These are phyloP conservation scores for Trypanosomatidae sp. DNA, from an alignment of 208 protist species.

Conservation along the genomic window DNA sequence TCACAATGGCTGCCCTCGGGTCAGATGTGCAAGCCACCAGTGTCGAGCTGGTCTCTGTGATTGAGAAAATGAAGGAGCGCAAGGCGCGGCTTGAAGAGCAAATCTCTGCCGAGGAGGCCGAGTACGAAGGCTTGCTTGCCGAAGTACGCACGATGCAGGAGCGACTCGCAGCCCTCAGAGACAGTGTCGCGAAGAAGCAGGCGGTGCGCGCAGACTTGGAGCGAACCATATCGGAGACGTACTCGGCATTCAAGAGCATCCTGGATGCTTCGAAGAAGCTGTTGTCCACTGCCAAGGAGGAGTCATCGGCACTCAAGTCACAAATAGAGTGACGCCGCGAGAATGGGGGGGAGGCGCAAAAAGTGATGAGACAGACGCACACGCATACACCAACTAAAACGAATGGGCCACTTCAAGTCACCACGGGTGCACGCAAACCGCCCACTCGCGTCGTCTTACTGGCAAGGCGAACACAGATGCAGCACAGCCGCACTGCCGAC, in stretches of 20 bases:
- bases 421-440: not conserved
- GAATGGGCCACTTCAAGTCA: not conserved
- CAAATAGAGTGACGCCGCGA: conserved; percentile 14
- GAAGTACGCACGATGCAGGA: conserved; percentile 60
- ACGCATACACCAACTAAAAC: not conserved
- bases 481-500: not conserved
- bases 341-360: not conserved
- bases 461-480: not conserved
- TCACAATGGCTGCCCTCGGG: conserved; percentile 73
- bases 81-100: conserved; percentile 59
- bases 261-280: conserved; percentile 85
- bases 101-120: conserved; percentile 78
- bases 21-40: conserved; percentile 84
- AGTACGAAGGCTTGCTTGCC: conserved; percentile 43
- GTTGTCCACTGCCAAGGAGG: conserved; percentile 65
- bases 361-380: not conserved
- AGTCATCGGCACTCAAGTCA: conserved; percentile 37
- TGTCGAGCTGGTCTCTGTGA: conserved; percentile 86
- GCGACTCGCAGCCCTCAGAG: conserved; percentile 44
- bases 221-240: conserved; percentile 79
- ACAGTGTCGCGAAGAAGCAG: conserved; percentile 58
- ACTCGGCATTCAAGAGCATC: conserved; percentile 82
- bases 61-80: conserved; percentile 89
- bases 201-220: conserved; percentile 67
- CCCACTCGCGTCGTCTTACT: not conserved